Evolutionary conservation across 345 rosid species (phyloP), one percentile per base, ranked within the genome.

Genomic region (Reutealis trisperma): DNA sequence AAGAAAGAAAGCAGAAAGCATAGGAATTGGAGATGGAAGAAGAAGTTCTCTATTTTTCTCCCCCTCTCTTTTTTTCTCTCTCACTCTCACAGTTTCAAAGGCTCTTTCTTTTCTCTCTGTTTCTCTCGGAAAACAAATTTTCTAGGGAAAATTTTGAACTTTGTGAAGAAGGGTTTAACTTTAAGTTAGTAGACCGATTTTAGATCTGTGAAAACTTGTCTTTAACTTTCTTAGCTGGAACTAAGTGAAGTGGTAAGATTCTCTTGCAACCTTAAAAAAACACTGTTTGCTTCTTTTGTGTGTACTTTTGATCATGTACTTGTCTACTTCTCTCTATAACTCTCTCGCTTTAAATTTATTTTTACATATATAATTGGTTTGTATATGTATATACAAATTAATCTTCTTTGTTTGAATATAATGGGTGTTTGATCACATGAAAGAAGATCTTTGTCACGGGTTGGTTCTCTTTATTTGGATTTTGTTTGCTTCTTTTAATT

Each of bases 11-110:
- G 32, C 64, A 81, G 71, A 45, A 49, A 60, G 49, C 84, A 78
- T 83, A 69, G 87, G 83, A 78, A 83, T 73, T 81, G 83, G 85
- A 78, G 84, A 83, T 81, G 84, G 81, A 83, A 76, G 85, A 79
- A 74, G 87, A 15, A 79, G 61, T 71, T 72, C 25, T 67, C 21
- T 57, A 25, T 54, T 25, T 51, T 81, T 77, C 75, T 69, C 74
- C 2, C 69, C 4, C 6, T 30, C 5, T 3, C 6, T 16, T 12
- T 16, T 12, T 54, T 12, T 54, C n/a, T 54, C 59, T 18, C 59
- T 51, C 5, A 12, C 18, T 13, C 55, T 51, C n/a, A n/a, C n/a
- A n/a, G n/a, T n/a, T 4, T 70, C 47, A 51, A 69, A 71, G 67
- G 66, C 75, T 74, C 84, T 79, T 60, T 68, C 83, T 79, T 44